Conservation (phyloP, 192 early-diverging fungal genomes). For the Gonapodya prolifera region DNA sequence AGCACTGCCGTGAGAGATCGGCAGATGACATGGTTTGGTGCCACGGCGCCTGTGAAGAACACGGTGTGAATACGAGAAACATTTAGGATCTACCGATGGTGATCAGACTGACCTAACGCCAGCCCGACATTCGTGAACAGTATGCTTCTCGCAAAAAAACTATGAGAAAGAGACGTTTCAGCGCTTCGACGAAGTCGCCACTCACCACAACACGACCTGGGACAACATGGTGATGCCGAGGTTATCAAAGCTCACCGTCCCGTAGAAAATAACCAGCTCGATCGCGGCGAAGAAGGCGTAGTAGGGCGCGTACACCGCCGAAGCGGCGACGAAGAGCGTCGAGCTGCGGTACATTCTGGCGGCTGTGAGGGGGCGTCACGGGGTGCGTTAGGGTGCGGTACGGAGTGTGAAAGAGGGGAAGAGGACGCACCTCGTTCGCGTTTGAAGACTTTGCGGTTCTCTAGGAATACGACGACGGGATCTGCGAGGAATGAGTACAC, state of each 20-base stretch:
- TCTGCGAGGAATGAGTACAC: neutral
- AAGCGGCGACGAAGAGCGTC: neutral
- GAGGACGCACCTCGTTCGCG: neutral
- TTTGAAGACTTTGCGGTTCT: neutral
- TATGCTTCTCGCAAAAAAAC: too few species aligned
- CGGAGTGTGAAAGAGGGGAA: too few species aligned
- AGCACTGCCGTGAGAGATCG: neutral
- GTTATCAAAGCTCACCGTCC: neutral
- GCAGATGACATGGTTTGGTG: neutral
- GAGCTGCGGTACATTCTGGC: neutral
- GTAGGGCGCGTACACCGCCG: neutral
- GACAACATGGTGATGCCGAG: neutral
- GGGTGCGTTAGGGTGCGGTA: too few species aligned
- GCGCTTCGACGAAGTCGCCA: too few species aligned
- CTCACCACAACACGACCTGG: neutral
- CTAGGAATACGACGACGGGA: neutral
- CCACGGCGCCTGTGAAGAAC: neutral
- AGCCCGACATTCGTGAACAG: too few species aligned
- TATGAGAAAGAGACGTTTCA: too few species aligned
- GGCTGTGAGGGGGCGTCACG: too few species aligned
- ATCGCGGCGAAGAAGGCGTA: neutral
- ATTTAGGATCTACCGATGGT: too few species aligned
- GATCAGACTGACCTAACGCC: too few species aligned
- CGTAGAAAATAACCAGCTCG: neutral
- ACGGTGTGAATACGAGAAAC: neutral